phyloP scores from a whole-genome alignment of 1,284 basidiomycete species.

The Boletus holoroseus region DNA sequence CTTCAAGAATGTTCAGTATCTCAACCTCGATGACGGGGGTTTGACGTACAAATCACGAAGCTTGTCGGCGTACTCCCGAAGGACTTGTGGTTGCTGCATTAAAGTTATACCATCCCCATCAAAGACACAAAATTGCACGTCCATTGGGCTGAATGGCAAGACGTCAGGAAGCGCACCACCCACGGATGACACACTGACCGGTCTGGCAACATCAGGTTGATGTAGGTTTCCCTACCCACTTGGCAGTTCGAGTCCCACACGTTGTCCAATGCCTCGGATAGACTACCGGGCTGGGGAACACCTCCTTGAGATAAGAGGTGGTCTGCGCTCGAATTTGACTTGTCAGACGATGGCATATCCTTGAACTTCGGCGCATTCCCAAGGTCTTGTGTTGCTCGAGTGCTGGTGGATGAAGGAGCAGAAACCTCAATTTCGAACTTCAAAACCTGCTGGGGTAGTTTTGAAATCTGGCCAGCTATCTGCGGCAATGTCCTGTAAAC shows the following conservation, averaged over 20 bases:
- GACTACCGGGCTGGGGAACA: neutral
- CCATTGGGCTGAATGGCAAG: conserved; percentile 41
- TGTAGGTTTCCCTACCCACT: conserved; percentile 25
- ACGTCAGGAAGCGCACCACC: conserved; percentile 9
- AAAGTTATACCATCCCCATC: conserved; percentile 31
- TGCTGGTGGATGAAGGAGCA: neutral
- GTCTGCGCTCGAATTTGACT: neutral
- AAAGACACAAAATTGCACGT: conserved; percentile 43
- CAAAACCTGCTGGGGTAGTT: conserved; percentile 25
- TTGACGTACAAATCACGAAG: conserved; percentile 45
- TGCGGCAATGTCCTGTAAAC: conserved; percentile 44
- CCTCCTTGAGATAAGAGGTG: neutral
- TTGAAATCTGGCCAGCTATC: conserved; percentile 5
- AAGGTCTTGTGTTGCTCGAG: neutral
- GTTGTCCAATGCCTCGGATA: neutral
- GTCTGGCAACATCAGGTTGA: conserved; percentile 56
- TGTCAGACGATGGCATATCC: neutral
- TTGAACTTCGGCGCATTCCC: neutral
- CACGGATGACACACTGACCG: conserved; percentile 37
- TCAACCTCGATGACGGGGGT: neutral
- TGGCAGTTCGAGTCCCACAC: conserved; percentile 11
- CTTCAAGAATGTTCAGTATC: conserved; percentile 20
- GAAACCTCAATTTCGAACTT: conserved; percentile 38
- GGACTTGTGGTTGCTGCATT: conserved; percentile 37
- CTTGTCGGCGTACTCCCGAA: conserved; percentile 41